phyloP scores from a whole-genome alignment of 2,329 filamentous ascomycete species.

The Lasiodiplodia sp. region DNA sequence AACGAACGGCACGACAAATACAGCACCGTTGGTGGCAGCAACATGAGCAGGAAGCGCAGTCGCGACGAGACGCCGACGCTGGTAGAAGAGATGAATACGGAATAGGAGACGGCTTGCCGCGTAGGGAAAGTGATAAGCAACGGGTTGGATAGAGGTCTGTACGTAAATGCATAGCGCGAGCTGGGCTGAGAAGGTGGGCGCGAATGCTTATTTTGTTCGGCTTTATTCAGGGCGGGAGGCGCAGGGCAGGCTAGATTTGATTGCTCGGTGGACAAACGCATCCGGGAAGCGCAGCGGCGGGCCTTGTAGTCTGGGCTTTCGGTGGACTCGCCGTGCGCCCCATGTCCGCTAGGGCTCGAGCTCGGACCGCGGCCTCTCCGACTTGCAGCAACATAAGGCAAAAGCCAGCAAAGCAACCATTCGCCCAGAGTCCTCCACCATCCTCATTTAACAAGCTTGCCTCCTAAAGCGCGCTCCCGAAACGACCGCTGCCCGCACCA shows the following conservation, averaged over 20 bases:
- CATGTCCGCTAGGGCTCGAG: conserved; percentile 21
- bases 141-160: not conserved
- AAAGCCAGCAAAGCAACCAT: conserved; percentile 30
- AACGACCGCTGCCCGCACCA: not conserved
- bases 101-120: conserved; percentile 4
- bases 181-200: not conserved
- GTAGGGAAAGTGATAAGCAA: not conserved
- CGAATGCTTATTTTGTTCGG: not conserved
- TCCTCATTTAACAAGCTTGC: conserved; percentile 7
- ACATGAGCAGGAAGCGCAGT: conserved; percentile 21
- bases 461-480: conserved; percentile 4
- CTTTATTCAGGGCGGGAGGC: not conserved
- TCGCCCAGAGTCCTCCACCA: conserved; percentile 14
- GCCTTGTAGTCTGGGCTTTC: not conserved
- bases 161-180: conserved; percentile 21
- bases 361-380: conserved; percentile 18
- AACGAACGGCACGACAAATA: conserved; percentile 9
- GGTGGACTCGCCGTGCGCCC: not conserved
- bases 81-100: conserved; percentile 24
- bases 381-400: conserved; percentile 16
- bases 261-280: not conserved
- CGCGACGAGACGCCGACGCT: conserved; percentile 22
- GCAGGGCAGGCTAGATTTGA: conserved; percentile 2
- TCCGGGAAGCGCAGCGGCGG: conserved; percentile 7
- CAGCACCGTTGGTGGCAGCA: not conserved